These are phyloP conservation scores for Aschersonia sp. DNA, from an alignment of 2,329 filamentous ascomycete species.

Conservation along the genomic window DNA sequence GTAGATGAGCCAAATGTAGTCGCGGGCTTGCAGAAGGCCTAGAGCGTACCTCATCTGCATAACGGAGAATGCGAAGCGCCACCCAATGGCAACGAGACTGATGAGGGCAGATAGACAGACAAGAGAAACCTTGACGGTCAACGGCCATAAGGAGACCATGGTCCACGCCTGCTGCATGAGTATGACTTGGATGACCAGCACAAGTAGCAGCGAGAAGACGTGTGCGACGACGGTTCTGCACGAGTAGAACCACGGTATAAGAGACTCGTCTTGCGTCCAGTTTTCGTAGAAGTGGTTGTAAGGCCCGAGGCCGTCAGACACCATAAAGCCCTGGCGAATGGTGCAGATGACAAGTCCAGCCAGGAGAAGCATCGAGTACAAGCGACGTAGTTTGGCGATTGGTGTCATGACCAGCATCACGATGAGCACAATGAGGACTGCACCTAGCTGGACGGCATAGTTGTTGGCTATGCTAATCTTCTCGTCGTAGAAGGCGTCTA, in stretches of 20 bases:
- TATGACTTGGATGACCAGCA: conserved; percentile 28
- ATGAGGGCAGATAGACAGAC: conserved; percentile 19
- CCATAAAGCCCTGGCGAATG: conserved; percentile 41
- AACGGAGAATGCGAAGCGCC: conserved; percentile 18
- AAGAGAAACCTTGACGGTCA: conserved; percentile 16
- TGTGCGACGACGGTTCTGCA: conserved; percentile 22
- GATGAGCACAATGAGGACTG: conserved; percentile 48
- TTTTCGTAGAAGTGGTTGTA: conserved; percentile 47
- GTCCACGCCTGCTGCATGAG: conserved; percentile 38
- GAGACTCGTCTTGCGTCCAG: conserved; percentile 38
- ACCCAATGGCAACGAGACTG: conserved; percentile 15
- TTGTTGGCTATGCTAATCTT: conserved; percentile 35
- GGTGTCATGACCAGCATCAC: conserved; percentile 55
- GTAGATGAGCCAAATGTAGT: conserved; percentile 22
- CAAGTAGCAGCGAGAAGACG: conserved; percentile 26
- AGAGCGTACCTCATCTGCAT: conserved; percentile 20
- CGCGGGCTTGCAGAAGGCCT: conserved; percentile 7
- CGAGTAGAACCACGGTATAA: conserved; percentile 25
- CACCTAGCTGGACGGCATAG: conserved; percentile 57
- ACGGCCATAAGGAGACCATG: conserved; percentile 34
- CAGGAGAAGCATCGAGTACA: conserved; percentile 52
- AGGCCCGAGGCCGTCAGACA: conserved; percentile 44
- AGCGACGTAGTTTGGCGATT: conserved; percentile 45
- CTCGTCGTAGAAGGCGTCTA: conserved; percentile 19
- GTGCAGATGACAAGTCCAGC: conserved; percentile 44